Conservation (phyloP, 768 basidiomycete species). For the Boletus vermiculosoides region DNA sequence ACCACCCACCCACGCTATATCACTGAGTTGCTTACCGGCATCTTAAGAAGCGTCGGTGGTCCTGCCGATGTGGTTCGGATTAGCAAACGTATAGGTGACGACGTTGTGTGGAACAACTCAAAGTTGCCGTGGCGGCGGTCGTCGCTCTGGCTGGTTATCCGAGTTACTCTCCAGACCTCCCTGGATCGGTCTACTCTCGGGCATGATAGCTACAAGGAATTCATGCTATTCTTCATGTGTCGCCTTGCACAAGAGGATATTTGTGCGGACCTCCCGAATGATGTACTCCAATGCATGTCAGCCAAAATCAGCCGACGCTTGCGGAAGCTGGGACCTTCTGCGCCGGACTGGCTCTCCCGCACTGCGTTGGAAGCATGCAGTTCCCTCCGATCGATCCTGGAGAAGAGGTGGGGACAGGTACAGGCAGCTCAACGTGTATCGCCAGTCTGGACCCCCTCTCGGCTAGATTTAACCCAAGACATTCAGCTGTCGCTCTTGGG, state of each 20-base stretch:
- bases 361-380: background rate
- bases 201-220: slow-evolving; percentile 41
- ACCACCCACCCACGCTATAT: slow-evolving; percentile 47
- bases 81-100: slow-evolving; percentile 28
- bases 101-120: slow-evolving; percentile 22
- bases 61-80: slow-evolving; percentile 23
- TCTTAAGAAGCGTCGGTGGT: slow-evolving; percentile 39
- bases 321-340: slow-evolving; percentile 23
- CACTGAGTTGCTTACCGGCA: slow-evolving; percentile 47
- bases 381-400: background rate
- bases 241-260: background rate
- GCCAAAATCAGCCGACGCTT: slow-evolving; percentile 28
- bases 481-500: no score
- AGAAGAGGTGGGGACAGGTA: slow-evolving; percentile 9
- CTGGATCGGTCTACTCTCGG: slow-evolving; percentile 10
- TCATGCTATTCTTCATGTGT: slow-evolving; percentile 43
- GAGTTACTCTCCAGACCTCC: slow-evolving; percentile 34
- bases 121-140: slow-evolving; percentile 36
- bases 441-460: slow-evolving; percentile 9
- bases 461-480: background rate
- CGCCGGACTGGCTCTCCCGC: slow-evolving; percentile 36
- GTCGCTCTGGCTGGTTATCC: slow-evolving; percentile 36
- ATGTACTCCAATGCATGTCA: slow-evolving; percentile 31
- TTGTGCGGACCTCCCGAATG: slow-evolving; percentile 15
- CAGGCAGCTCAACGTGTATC: slow-evolving; percentile 25